Evolutionary conservation across 257 asterid genomes (phyloP), one percentile per base, ranked within the genome.

Genomic region (Lithospermum erythrorhizon): DNA sequence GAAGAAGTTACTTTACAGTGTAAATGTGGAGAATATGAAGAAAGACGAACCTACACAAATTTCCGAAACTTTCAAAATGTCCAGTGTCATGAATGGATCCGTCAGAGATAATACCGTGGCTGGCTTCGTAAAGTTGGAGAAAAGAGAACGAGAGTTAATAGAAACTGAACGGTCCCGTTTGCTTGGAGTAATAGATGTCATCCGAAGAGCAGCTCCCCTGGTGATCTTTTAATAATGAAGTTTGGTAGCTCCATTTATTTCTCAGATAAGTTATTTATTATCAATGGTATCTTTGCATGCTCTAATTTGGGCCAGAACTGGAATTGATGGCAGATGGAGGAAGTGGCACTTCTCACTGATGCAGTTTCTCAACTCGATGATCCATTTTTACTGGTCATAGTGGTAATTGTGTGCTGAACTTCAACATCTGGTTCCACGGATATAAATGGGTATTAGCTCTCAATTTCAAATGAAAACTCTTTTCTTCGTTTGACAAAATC

Each of bases 391-490:
- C 87, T 93, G 94, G 99, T 89, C 77, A 93, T 93, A 86, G 99
- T 93, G 97, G 99, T 93, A 93, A 93, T 93, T 86, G 97, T 84
- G 97, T 83, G 94, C 96, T 93, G 95, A 91, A 86, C 91, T 88
- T 89, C 98, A 82, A 79, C 95, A 86, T 84, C 91, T 91, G 95
- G 97, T 93, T 84, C 97, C 85, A 78, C 80, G 83, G 89, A 83
- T 81, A 79, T 84, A 77, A 78, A 77, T 86, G 82, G 99, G 99
- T 93, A 89, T 93, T 87, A 76, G 95, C 90, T 86, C 97, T 93
- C 65, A 79, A 86, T 82, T 89, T 87, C 81, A 78, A 75, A 81
- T 80, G 70, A 70, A 61, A 70, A 63, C 64, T 71, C 78, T 72
- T 80, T 84, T 74, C 70, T 72, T 60, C 76, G 54, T 75, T 68